Evolutionary conservation across 257 asterid species (phyloP).

Genomic region (Lavandula angustifolia): DNA sequence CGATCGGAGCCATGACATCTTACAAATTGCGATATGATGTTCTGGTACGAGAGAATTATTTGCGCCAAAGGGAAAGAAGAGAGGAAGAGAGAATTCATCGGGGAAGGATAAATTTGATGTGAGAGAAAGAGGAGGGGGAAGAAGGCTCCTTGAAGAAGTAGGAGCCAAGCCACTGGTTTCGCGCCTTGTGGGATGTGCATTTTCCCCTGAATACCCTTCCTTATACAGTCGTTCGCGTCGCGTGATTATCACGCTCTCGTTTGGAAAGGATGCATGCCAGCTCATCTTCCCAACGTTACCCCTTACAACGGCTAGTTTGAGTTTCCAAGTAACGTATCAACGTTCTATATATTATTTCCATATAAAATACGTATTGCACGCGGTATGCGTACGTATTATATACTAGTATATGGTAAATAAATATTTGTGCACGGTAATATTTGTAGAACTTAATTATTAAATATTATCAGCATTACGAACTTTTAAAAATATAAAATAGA

Average conservation of each 20-base stretch:
- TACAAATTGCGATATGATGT: slow-evolving; percentile 12
- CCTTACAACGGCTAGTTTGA: too few relatives aligned
- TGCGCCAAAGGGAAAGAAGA: background rate
- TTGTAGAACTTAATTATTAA: too few relatives aligned
- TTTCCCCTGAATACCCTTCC: slow-evolving; percentile 33
- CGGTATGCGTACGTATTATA: too few relatives aligned
- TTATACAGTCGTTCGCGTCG: slow-evolving; percentile 9
- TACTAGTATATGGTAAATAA: too few relatives aligned
- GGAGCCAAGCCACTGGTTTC: slow-evolving; percentile 60
- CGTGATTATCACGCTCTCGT: slow-evolving; percentile 19
- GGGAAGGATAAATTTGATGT: slow-evolving; percentile 21
- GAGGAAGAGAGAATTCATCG: slow-evolving; percentile 13
- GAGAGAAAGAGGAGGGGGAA: slow-evolving; percentile 1
- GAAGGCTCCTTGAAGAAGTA: slow-evolving; percentile 17
- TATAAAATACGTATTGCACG: too few relatives aligned
- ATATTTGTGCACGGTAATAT: too few relatives aligned
- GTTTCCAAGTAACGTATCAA: background rate
- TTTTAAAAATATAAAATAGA: too few relatives aligned
- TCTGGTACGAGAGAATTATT: background rate
- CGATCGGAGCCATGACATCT: slow-evolving; percentile 89
- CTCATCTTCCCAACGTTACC: background rate
- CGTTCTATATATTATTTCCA: too few relatives aligned
- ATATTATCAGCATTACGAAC: too few relatives aligned
- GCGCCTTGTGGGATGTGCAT: slow-evolving; percentile 47
- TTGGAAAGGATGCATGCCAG: background rate